Evolutionary conservation across 176 grass and related monocot genomes (phyloP), one percentile per base, ranked within the genome.

Genomic region (Thalia dealbata): DNA sequence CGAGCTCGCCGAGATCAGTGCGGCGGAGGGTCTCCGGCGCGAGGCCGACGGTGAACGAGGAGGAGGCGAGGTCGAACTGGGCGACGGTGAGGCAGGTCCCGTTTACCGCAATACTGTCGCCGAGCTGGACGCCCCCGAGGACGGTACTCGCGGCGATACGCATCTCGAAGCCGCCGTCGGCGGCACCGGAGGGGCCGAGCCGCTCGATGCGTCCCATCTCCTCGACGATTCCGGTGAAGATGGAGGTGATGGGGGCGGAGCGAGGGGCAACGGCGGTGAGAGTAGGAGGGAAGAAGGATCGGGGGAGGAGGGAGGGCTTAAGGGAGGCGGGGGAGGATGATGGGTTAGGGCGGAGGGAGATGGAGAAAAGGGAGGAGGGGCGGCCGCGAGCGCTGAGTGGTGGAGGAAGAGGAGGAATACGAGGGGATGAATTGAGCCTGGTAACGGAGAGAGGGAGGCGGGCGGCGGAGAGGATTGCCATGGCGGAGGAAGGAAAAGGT

Each of bases 181-280:
- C 84, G 10, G 30, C 87, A 3, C 74, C 76, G 29, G 65, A 30
- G 76, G 81, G 78, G 50, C 89, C 72, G 77, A 86, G 52, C 61
- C 83, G 80, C 59, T 90, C 81, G 52, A 96, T 77, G 64, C 52
- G 67, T 24, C 89, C 92, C 16, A 96, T 82, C 64, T 96, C 92
- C 79, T 96, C 89, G 14, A 96, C 92, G 68, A 96, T 96, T 56
- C 92, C 92, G 23, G 89, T 96, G 82, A 96, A 96, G 51, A 96
- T 80, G 50, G 72, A 84, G 10, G 78, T 79, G 0, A 96, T 77
- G 1, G 74, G 72, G 22, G 79, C 6, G 65, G 78, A 66, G 0
- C 89, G 67, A 0, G 74, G 69, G 35, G 84, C 11, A 61, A 74
- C 77, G 42, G 82, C 75, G 5, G 72, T 38, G 48, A 42, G 6